These are phyloP conservation scores for Barnettozyma salicaria DNA, from an alignment of 805 yeast genomes.

Conservation along the genomic window DNA sequence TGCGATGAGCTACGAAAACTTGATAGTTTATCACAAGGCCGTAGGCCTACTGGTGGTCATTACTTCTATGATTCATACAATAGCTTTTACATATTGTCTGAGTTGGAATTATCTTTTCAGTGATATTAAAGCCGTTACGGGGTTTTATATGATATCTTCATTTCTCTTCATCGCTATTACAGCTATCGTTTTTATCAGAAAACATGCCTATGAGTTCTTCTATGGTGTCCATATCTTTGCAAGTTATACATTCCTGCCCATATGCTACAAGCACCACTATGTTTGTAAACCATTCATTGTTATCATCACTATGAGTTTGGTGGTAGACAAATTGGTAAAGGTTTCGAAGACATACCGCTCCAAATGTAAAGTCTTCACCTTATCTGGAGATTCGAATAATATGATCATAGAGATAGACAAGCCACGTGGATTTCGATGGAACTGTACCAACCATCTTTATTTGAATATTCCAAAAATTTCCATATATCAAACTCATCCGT, in stretches of 20 bases:
- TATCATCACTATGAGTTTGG: conserved; percentile 12
- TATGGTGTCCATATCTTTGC: conserved; percentile 18
- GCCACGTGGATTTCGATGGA: conserved; percentile 15
- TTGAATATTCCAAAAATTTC: conserved; percentile 20
- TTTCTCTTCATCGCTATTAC: conserved; percentile 15
- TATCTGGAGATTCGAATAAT: conserved; percentile 1
- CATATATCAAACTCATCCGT: conserved; percentile 25
- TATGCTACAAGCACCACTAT: conserved; percentile 24
- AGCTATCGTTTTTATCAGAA: conserved; percentile 15
- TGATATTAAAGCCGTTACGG: conserved; percentile 12
- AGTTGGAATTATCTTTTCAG: conserved; percentile 19
- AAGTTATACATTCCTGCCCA: conserved; percentile 20
- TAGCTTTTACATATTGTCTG: conserved; percentile 16
- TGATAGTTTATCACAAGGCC: conserved; percentile 23
- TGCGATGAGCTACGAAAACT: conserved; percentile 22
- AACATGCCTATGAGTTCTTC: conserved; percentile 19
- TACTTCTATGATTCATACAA: conserved; percentile 17
- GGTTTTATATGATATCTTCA: conserved; percentile 10
- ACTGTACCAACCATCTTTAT: conserved; percentile 23
- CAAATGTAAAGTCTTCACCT: conserved; percentile 2
- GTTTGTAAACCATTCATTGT: conserved; percentile 23
- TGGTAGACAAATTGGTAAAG: conserved; percentile 17
- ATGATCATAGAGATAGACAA: conserved; percentile 5
- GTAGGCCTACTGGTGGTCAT: conserved; percentile 18
- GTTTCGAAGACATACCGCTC: not conserved